Evolutionary conservation across 805 yeast species (phyloP).

Genomic region (Ascoidea asiatica): DNA sequence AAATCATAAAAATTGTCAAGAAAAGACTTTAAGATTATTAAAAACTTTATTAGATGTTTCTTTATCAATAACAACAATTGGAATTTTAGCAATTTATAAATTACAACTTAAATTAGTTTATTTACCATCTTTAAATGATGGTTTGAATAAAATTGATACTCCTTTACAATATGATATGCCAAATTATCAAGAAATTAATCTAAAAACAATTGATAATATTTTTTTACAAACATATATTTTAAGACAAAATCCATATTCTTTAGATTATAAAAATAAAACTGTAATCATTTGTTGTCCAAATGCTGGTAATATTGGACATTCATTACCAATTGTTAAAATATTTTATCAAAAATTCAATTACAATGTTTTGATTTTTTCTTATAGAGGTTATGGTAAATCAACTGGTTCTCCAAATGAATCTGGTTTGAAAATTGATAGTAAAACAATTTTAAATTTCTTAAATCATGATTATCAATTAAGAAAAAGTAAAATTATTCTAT

Average conservation of each 20-base stretch:
- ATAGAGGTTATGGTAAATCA: conserved; percentile 82
- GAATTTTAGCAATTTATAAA: conserved; percentile 37
- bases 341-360: conserved; percentile 49
- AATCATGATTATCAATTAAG: conserved; percentile 35
- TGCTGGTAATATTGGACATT: conserved; percentile 93
- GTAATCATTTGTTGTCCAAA: conserved; percentile 76
- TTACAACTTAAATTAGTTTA: conserved; percentile 63
- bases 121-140: conserved; percentile 71
- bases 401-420: conserved; percentile 63
- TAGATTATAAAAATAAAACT: conserved; percentile 43
- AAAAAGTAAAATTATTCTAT: conserved; percentile 44
- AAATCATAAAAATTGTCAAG: too few relatives aligned
- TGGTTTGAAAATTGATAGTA: conserved; percentile 78
- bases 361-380: conserved; percentile 76
- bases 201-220: conserved; percentile 62
- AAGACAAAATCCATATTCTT: conserved; percentile 27
- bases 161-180: conserved; percentile 56
- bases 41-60: conserved; percentile 6
- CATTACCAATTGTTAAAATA: conserved; percentile 64
- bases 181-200: conserved; percentile 42
- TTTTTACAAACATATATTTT: conserved; percentile 51
- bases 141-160: conserved; percentile 54
- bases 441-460: conserved; percentile 49
- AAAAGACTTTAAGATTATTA: too few relatives aligned
- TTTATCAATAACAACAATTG: conserved; percentile 7